These are phyloP conservation scores for Mycosphaerella sp. DNA, from an alignment of 2,329 filamentous ascomycete species.

Conservation along the genomic window DNA sequence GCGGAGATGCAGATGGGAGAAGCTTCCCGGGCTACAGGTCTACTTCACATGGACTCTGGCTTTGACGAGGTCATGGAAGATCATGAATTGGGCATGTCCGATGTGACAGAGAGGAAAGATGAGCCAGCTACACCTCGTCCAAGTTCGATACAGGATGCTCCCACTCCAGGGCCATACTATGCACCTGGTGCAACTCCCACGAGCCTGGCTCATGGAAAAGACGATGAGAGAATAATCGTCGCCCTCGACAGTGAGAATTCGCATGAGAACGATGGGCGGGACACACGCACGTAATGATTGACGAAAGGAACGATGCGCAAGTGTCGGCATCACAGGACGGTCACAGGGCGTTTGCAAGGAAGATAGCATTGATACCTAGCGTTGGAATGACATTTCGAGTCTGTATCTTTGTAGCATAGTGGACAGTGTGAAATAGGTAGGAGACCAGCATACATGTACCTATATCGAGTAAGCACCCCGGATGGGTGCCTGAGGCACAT, in stretches of 20 bases:
- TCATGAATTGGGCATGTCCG: conserved; percentile 6
- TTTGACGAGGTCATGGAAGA: conserved; percentile 40
- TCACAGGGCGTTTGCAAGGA: neutral
- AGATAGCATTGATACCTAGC: neutral
- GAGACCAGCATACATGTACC: neutral
- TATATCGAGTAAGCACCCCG: neutral
- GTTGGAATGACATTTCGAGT: neutral
- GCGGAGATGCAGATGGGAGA: neutral
- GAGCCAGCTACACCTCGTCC: conserved; percentile 4
- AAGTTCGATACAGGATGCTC: conserved; percentile 1
- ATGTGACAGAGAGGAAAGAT: neutral
- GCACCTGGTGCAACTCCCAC: conserved; percentile 5
- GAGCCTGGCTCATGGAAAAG: neutral
- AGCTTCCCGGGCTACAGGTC: neutral
- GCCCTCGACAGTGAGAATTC: neutral
- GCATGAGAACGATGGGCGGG: neutral
- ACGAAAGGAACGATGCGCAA: conserved; percentile 18
- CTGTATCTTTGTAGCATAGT: conserved; percentile 6
- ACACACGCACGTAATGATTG: conserved; percentile 11
- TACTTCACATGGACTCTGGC: conserved; percentile 35
- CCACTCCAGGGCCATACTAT: conserved; percentile 5
- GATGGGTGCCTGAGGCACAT: neutral
- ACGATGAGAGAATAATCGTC: neutral
- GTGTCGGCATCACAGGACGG: conserved; percentile 16
- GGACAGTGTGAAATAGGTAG: neutral